Percentiles rank a stretch among this genome's conserved stretches.
These are phyloP conservation scores for Thuidium tamariscinum DNA, from an alignment of 225 moss, liverwort and hornwort species.

Conservation along the genomic window DNA sequence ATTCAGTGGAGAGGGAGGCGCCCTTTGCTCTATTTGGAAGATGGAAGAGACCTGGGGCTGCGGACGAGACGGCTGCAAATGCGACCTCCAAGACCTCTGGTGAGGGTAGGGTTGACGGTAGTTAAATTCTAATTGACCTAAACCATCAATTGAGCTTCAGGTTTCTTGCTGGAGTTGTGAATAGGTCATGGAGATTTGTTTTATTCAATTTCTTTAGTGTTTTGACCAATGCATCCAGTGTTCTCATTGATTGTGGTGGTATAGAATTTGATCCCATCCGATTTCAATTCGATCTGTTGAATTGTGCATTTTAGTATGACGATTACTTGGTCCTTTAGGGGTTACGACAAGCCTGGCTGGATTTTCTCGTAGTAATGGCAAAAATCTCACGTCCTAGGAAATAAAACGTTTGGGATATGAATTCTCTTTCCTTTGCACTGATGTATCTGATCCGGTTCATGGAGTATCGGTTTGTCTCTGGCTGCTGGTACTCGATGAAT, in stretches of 20 bases:
- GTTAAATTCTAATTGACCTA: background rate
- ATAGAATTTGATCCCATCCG: background rate
- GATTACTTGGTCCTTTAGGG: background rate
- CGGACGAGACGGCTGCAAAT: constrained; percentile 1
- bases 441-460: background rate
- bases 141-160: background rate
- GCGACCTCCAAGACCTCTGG: background rate
- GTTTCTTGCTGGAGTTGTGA: background rate
- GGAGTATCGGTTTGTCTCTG: constrained; percentile 1
- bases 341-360: background rate
- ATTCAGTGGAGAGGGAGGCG: constrained; percentile 31
- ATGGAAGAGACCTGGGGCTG: background rate
- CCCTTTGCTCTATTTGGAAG: constrained; percentile 6
- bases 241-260: background rate
- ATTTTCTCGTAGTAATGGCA: background rate
- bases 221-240: background rate
- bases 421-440: background rate
- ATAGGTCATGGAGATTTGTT: background rate
- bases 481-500: constrained; percentile 10
- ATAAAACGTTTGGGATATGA: background rate
- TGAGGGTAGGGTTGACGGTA: background rate
- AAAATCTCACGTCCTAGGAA: background rate
- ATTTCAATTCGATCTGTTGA: background rate
- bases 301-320: background rate
- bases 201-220: background rate